phyloP scores from a whole-genome alignment of 2,329 filamentous ascomycete species.

The Calonectria ilicicola region DNA sequence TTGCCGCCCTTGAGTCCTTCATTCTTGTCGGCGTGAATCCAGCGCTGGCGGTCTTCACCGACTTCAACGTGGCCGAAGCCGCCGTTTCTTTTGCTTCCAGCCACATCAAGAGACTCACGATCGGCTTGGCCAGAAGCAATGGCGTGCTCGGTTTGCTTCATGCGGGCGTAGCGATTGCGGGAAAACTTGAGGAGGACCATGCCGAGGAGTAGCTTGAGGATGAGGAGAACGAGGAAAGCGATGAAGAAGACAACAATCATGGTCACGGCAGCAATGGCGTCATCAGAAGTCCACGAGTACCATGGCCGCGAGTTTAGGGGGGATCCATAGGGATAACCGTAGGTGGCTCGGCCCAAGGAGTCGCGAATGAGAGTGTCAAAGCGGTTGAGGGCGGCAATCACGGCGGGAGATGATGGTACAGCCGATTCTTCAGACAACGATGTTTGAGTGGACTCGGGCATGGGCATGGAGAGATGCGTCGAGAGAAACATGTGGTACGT shows the following conservation, averaged over 20 bases:
- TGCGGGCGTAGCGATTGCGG: conserved; percentile 80
- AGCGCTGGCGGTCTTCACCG: conserved; percentile 84
- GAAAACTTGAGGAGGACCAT: conserved; percentile 88
- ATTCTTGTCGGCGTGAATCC: conserved; percentile 88
- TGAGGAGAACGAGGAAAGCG: conserved; percentile 85
- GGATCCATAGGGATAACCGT: conserved; percentile 65
- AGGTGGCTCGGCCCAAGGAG: conserved; percentile 80
- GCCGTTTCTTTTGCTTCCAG: conserved; percentile 77
- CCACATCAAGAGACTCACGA: conserved; percentile 71
- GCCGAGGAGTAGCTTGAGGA: conserved; percentile 86
- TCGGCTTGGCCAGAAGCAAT: conserved; percentile 60
- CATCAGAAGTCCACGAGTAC: conserved; percentile 75
- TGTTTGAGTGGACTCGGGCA: conserved; percentile 73
- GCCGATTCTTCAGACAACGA: conserved; percentile 74
- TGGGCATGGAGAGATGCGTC: conserved; percentile 82
- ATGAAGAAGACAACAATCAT: conserved; percentile 89
- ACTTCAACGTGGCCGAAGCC: conserved; percentile 90
- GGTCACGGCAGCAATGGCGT: conserved; percentile 80
- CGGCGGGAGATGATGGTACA: conserved; percentile 76
- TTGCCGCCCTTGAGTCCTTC: conserved; percentile 73
- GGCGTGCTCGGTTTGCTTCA: conserved; percentile 77
- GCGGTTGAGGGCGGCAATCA: conserved; percentile 81
- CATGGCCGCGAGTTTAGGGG: conserved; percentile 56
- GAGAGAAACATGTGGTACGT: conserved; percentile 99
- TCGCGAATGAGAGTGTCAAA: conserved; percentile 82